Evolutionary conservation across 805 yeast genomes (phyloP).

Genomic region (Saccharomyces kudriavzevii): DNA sequence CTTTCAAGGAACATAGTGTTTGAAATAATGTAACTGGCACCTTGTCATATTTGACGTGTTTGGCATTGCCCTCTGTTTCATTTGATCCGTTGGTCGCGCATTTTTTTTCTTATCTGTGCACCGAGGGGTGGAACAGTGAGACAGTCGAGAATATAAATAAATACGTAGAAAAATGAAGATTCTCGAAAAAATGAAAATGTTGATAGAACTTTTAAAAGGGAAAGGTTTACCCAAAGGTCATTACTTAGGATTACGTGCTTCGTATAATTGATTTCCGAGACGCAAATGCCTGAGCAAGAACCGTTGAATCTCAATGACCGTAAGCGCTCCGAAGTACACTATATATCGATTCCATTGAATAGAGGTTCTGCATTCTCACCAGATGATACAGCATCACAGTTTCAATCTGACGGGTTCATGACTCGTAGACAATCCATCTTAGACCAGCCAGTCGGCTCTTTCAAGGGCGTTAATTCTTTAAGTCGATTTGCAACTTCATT

Average conservation of each 20-base stretch:
- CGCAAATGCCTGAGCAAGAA: not conserved
- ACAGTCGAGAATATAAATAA: not conserved
- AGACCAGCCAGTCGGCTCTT: conserved; percentile 47
- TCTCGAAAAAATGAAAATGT: too few relatives aligned
- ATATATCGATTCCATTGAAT: conserved; percentile 28
- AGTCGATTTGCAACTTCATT: conserved; percentile 74
- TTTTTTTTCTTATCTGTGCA: not conserved
- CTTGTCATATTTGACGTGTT: not conserved
- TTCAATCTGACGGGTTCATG: not conserved
- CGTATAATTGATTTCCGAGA: not conserved
- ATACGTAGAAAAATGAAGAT: not conserved
- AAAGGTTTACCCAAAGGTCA: not conserved
- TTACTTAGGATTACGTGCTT: not conserved
- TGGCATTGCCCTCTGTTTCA: not conserved
- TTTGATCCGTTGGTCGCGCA: not conserved
- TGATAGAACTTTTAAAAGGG: too few relatives aligned
- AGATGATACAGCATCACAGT: not conserved
- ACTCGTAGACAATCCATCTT: conserved; percentile 34
- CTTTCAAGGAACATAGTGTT: too few relatives aligned
- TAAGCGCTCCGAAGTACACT: conserved; percentile 19
- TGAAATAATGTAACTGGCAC: too few relatives aligned
- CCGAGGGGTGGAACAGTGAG: not conserved
- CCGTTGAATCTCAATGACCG: not conserved
- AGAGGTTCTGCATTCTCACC: conserved; percentile 10
- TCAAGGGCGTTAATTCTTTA: conserved; percentile 58